Evolutionary conservation across 176 grass and related monocot genomes (phyloP), one percentile per base, ranked within the genome.

Genomic region (Rhynchospora pubera): DNA sequence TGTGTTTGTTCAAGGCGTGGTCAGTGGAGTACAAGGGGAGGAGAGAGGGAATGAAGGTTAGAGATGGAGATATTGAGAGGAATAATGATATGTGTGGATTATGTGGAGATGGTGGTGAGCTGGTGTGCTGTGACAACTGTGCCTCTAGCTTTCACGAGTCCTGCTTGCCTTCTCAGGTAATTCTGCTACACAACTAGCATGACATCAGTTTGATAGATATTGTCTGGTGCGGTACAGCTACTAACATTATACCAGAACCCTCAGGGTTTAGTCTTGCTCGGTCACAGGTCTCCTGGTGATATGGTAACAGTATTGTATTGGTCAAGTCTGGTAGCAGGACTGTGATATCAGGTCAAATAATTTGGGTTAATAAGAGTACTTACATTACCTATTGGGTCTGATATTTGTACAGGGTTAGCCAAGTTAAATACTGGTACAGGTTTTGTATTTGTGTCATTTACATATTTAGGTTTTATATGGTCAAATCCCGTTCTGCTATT

Each of bases 41-140:
- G 78, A 91, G 77, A 92, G 88, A 92, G 50, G 18, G 28, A 81
- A 86, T 86, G 44, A 88, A 81, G 61, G 57, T 81, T 79, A 79
- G 55, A 60, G 55, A 78, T n/a, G 16, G 77, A 80, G 65, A 85
- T 46, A 87, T 39, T 80, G 94, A 91, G 75, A 83, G 87, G 85
- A 97, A 94, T 57, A 91, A 94, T 85, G 91, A 94, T 86, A 87
- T 62, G 12, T 97, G 94, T 83, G 82, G 85, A 81, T 50, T 86
- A 73, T 94, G 94, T 83, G 94, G 91, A 48, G 94, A 97, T 81
- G 88, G 77, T 57, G 94, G 94, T 92, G 90, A 97, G 83, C 75
- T 97, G 61, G 88, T 97, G 85, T 97, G 94, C 88, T 97, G 94
- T 64, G 94, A 97, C 86, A 97, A 65, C 83, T 97, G 94, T 75